phyloP scores from a whole-genome alignment of 768 basidiomycete genomes.

The Boletus rubroflammeus region DNA sequence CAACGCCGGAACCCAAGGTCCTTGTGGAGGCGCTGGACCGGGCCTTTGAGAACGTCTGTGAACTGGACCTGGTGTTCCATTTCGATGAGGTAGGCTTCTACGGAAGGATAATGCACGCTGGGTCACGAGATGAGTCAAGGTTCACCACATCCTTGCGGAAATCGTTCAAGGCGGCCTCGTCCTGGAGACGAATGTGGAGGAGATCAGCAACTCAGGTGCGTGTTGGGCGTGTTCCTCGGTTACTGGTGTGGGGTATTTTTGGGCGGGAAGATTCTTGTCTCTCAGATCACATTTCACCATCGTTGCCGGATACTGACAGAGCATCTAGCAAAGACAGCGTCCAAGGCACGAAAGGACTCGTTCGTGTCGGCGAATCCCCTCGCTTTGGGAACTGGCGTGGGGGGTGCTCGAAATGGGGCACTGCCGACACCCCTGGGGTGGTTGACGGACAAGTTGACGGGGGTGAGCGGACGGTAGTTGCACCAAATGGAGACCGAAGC shows the following conservation, averaged over 20 bases:
- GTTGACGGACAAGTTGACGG: slow-evolving; percentile 72
- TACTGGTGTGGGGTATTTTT: slow-evolving; percentile 3
- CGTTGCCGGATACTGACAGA: slow-evolving; percentile 7
- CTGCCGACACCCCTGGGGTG: slow-evolving; percentile 74
- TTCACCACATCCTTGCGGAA: slow-evolving; percentile 92
- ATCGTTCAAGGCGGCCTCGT: slow-evolving; percentile 96
- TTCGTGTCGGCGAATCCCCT: slow-evolving; percentile 81
- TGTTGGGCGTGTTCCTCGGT: background rate
- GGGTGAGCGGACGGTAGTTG: slow-evolving; percentile 49
- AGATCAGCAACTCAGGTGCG: slow-evolving; percentile 71
- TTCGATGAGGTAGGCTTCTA: slow-evolving; percentile 80
- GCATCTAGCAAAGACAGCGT: slow-evolving; percentile 59
- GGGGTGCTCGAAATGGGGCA: slow-evolving; percentile 56
- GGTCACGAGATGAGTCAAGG: slow-evolving; percentile 37
- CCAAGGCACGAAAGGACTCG: slow-evolving; percentile 72
- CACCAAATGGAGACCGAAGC: background rate
- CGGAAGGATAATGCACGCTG: background rate
- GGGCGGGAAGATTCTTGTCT: background rate
- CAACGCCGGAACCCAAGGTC: slow-evolving; percentile 45
- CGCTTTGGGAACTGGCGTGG: slow-evolving; percentile 59
- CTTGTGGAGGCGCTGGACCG: slow-evolving; percentile 96
- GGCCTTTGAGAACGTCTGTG: slow-evolving; percentile 97
- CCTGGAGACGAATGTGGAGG: slow-evolving; percentile 89
- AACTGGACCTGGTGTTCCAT: slow-evolving; percentile 96
- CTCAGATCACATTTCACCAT: background rate